Percentiles rank a stretch among this genome's conserved stretches.
Evolutionary conservation across 257 asterid species (phyloP).

Genomic region (Salvia rosmarinus): DNA sequence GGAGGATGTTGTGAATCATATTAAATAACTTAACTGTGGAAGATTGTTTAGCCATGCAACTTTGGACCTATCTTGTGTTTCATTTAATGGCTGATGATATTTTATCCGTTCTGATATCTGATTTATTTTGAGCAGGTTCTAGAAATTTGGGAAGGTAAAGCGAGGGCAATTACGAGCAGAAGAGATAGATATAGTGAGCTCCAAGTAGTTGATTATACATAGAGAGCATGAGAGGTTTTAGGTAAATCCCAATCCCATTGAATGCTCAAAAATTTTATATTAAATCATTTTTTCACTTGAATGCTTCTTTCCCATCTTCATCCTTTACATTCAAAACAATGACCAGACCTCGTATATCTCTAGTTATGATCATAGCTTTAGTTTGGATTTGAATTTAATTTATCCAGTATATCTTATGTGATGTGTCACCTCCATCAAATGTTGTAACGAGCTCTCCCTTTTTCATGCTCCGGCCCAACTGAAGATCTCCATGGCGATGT

Average conservation of each 20-base stretch:
- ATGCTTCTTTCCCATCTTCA: constrained; percentile 22
- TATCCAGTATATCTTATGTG: too few species aligned
- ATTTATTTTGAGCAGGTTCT: constrained; percentile 58
- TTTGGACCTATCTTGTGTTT: neutral
- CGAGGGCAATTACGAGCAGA: constrained; percentile 70
- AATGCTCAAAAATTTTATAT: neutral
- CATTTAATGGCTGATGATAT: constrained; percentile 1
- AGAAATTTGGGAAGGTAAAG: constrained; percentile 75
- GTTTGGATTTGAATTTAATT: too few species aligned
- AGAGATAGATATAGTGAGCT: constrained; percentile 57
- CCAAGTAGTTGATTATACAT: constrained; percentile 63
- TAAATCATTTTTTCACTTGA: neutral
- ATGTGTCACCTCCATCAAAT: neutral
- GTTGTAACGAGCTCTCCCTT: neutral
- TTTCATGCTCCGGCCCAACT: neutral
- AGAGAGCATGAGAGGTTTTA: constrained; percentile 26
- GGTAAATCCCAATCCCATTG: constrained; percentile 16
- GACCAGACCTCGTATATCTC: neutral
- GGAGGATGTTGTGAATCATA: too few species aligned
- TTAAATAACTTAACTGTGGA: neutral
- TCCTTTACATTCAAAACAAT: neutral
- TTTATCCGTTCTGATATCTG: too few species aligned
- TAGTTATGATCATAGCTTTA: too few species aligned
- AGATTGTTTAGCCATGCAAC: neutral
- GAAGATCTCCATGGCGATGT: constrained; percentile 9